phyloP scores from a whole-genome alignment of 2,329 filamentous ascomycete species.

The Epichloe coenophiala region DNA sequence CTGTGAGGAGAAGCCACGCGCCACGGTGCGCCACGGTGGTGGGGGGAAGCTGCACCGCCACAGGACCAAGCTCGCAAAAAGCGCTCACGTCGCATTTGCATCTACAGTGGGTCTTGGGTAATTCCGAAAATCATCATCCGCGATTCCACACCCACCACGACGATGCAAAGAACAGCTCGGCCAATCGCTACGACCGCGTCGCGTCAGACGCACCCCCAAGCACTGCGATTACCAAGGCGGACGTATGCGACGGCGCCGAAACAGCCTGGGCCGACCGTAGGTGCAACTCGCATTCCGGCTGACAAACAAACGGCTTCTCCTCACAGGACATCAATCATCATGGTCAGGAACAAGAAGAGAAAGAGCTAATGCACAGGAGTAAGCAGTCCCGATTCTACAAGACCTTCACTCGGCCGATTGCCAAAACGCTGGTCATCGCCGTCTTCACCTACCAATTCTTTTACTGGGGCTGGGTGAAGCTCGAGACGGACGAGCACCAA shows the following conservation, averaged over 20 bases:
- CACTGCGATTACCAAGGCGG: not conserved
- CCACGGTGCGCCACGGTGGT: not conserved
- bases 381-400: constrained; percentile 55
- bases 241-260: constrained; percentile 14
- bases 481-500: constrained; percentile 59
- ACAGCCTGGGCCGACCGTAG: constrained; percentile 15
- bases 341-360: not conserved
- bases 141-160: not conserved
- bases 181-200: not conserved
- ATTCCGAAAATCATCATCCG: too few species aligned
- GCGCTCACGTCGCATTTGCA: not conserved
- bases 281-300: not conserved
- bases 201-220: not conserved
- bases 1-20: not conserved
- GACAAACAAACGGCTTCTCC: not conserved
- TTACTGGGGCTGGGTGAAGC: constrained; percentile 62
- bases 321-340: not conserved
- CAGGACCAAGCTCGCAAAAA: not conserved
- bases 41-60: not conserved
- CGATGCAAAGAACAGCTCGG: not conserved
- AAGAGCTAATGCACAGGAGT: not conserved
- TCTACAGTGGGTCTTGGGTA: not conserved
- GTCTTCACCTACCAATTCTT: constrained; percentile 66
- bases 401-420: constrained; percentile 57
- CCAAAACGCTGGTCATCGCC: constrained; percentile 61